Evolutionary conservation across 306 rosid species (phyloP), one percentile per base, ranked within the genome.

Genomic region (Biancaea sappan): DNA sequence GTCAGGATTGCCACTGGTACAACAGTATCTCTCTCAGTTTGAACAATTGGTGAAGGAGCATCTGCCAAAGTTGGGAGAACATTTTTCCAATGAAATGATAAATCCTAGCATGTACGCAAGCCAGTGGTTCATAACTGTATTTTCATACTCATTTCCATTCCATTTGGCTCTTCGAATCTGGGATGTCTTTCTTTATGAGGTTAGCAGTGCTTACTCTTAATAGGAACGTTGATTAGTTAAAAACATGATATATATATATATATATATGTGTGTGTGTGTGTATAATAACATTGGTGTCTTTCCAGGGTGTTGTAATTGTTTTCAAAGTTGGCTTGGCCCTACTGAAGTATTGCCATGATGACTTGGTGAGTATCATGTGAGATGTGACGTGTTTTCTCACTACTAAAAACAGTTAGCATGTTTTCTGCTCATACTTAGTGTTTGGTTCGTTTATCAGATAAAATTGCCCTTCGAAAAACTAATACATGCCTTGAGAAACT

Each of bases 91-190:
- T 18, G 99, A 94, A 83, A 86, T 90, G 97, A 94, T 94, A 81
- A 92, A 92, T 85, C 99, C 99, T 54, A 94, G 97, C 89, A 94
- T 94, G 99, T 94, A 94, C 69, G 99, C 96, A 52, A 94, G 99
- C 82, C 99, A 94, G 79, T 94, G 99, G 99, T 94, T 94, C 82
- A 94, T 94, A 48, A 94, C 98, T 21, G 97, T 94, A 74, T 94
- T 94, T 86, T 90, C 99, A 40, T 92, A 94, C 82, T 94, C 99
- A 69, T 92, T 94, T 82, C 99, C 99, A 1, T 94, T 94, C 86
- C 98, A 90, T 82, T 82, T 94, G 81, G 98, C 99, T 80, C 96
- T 94, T 73, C 90, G 98, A 82, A 92, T 94, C 54, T 94, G 99
- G 99, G 99, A 94, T 77, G 99, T 92, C 57, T 94, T 94, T 87